Evolutionary conservation across 2,329 filamentous ascomycete species (phyloP).

Genomic region (Exophiala viscosa): DNA sequence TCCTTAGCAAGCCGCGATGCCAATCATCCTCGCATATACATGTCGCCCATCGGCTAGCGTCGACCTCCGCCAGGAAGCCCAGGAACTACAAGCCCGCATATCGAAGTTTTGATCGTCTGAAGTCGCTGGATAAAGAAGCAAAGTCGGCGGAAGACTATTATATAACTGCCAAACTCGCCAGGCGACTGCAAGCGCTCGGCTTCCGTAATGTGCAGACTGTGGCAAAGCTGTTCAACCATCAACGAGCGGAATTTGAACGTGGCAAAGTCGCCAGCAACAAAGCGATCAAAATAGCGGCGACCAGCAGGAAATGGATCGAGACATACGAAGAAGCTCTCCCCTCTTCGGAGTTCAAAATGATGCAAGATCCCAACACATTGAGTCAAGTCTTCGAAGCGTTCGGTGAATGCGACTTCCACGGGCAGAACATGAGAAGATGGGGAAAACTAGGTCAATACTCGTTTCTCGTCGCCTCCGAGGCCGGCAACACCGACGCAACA

Average conservation of each 20-base stretch:
- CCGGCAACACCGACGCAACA: conserved; percentile 15
- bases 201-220: conserved; percentile 9
- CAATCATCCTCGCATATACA: too few species aligned
- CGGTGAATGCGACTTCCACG: conserved; percentile 11
- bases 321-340: conserved; percentile 7
- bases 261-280: conserved; percentile 1
- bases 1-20: too few species aligned
- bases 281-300: not conserved
- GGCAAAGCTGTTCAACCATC: conserved; percentile 4
- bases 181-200: conserved; percentile 5
- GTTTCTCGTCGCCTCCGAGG: conserved; percentile 9
- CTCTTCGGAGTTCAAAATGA: not conserved
- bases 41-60: too few species aligned
- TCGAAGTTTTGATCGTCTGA: not conserved
- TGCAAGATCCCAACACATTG: conserved; percentile 12
- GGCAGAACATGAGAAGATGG: conserved; percentile 8
- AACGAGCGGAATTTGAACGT: conserved; percentile 2
- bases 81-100: conserved; percentile 5
- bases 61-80: not conserved
- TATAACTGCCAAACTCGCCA: conserved; percentile 9
- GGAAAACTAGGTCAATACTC: conserved; percentile 6
- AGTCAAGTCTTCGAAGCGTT: conserved; percentile 13
- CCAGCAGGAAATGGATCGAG: conserved; percentile 7
- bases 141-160: conserved; percentile 1
- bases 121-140: not conserved